Conservation (phyloP, 192 early-diverging fungal species). For the Thamnidium elegans region DNA sequence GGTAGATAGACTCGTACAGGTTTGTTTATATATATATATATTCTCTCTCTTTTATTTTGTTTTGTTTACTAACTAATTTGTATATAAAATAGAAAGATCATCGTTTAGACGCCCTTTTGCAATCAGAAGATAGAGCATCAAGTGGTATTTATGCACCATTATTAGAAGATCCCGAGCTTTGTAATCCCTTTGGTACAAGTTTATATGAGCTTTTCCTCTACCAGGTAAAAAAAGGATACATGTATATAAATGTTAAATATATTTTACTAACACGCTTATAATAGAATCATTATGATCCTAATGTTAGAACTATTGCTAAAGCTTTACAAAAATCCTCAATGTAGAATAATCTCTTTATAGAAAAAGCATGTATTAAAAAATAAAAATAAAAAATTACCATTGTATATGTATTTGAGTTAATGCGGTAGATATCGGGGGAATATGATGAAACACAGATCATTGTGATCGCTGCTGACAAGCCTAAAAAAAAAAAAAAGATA, state of each 20-base stretch:
- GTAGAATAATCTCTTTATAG: too few relatives aligned
- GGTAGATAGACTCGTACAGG: constrained; percentile 60
- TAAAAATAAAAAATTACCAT: too few relatives aligned
- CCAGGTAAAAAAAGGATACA: too few relatives aligned
- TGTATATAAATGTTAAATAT: too few relatives aligned
- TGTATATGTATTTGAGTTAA: too few relatives aligned
- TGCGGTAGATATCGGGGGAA: too few relatives aligned
- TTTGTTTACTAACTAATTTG: constrained; percentile 14
- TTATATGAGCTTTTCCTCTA: constrained; percentile 84
- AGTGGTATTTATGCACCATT: constrained; percentile 79
- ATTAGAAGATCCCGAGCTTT: constrained; percentile 90
- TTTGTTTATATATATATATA: constrained; percentile 21
- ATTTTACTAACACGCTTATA: neutral
- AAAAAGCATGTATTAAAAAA: too few relatives aligned
- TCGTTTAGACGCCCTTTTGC: constrained; percentile 49
- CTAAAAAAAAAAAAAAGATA: too few relatives aligned
- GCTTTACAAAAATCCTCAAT: constrained; percentile 31
- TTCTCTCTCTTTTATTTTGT: neutral
- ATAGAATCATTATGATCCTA: constrained; percentile 59
- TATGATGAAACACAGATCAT: too few relatives aligned
- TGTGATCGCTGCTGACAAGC: too few relatives aligned
- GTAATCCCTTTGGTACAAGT: constrained; percentile 91
- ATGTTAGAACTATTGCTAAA: constrained; percentile 44
- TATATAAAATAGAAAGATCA: constrained; percentile 43
- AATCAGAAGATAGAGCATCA: constrained; percentile 50